Evolutionary conservation across 495 filamentous ascomycete genomes (phyloP), one percentile per base, ranked within the genome.

Genomic region (Cercophora samala): DNA sequence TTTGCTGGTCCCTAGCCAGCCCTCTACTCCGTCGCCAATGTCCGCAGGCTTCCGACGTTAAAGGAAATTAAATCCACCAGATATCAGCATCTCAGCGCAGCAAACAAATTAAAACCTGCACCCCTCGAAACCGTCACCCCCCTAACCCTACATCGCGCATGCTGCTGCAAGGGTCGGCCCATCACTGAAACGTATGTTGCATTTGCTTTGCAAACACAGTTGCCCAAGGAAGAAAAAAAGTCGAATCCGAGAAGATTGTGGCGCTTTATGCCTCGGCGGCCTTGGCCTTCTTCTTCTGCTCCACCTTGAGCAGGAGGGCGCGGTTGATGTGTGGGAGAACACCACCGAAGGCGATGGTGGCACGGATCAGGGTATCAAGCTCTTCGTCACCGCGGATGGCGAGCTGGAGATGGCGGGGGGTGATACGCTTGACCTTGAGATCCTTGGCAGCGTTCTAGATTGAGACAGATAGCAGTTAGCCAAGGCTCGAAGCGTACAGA

Each of bases 391-490:
- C 95, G 72, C 95, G 93, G 79, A 99, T 99, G 71, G 95, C 95
- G 58, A 99, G 91, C 80, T 99, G 95, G 70, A 99, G 83, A 79
- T 99, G 95, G 76, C 95, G 95, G 32, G 95, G 95, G 3, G 95
- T 99, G 82, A 99, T 99, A 81, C 95, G 95, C 90, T 98, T 99
- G 82, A 98, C 95, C 81, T 99, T 99, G 72, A 98, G 90, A 79
- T 99, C 95, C 84, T 98, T 98, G 77, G 95, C 95, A 42, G 95
- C 95, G 76, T 99, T 99, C 85, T 87, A 6, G 8, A 70, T 56
- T 58, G 58, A 70, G 60, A 56, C 19, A 29, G 3, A 55, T 15
- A n/a, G 64, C 5, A 25, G 58, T 63, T 60, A 71, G 62, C 29
- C 13, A 54, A 26, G 24, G 37, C 11, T 2, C 9, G 0, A 51